Base-by-base conservation (phyloP, 306 rosid species). In the Quercus suber region DNA sequence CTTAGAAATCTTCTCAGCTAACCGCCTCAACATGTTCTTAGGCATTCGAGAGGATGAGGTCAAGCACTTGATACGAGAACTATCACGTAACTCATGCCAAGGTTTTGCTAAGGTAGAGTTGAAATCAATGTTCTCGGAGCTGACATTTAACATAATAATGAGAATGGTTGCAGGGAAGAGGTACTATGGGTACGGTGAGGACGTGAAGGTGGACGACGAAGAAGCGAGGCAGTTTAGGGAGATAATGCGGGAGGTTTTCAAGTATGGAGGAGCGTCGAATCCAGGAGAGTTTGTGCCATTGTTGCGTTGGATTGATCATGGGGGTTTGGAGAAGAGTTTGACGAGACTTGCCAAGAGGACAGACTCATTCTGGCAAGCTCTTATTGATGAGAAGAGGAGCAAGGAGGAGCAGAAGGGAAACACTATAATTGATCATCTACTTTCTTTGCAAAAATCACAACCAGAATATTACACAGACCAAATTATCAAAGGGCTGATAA, bases 141-240 rank as follows among this genome's bases (percentile, higher is more conserved):
- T 93, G 5, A 82, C 94, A 1, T 93, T 87, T 55, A 93, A 91
- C 82, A 84, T 78, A 7, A 71, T 87, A 31, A 87, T 89, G 90
- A 88, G 84, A 52, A 93, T 91, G 94, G 89, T 85, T 13, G 88
- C 92, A 0, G 98, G 94, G 1, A 91, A 93, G 79, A 83, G 98
- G 64, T 91, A 87, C 31, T 89, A 76, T 17, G 97, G 91, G 1
- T 49, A 49, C 4, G 53, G 53, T 10, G 80, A 82, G 0, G 82
- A 37, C 2, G 83, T 73, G 4, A 70, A 78, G 41, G 45, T 41
- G 45, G 64, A 79, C 11, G 82, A 79, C 65, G 81, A 82, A 25
- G 94, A 90, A 43, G 93, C 91, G 0, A 75, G 27, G 77, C 35
- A 41, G 31, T 89, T 91, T 43, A 83, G 87, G 49, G 85, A 82